These are phyloP conservation scores for Rhinocladiella mackenziei DNA, from an alignment of 2,329 filamentous ascomycete species.

Conservation along the genomic window DNA sequence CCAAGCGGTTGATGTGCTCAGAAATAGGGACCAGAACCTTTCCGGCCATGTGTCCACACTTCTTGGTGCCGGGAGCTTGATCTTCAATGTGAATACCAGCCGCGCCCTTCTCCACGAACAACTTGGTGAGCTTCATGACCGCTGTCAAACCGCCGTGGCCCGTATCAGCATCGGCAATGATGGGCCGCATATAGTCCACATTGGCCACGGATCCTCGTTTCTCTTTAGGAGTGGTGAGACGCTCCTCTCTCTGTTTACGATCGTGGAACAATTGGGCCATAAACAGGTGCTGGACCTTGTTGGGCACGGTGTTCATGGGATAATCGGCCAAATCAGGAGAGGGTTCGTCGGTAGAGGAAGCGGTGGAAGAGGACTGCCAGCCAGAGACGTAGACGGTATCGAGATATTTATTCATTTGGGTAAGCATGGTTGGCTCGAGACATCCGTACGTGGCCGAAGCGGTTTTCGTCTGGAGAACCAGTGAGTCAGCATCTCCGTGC, in stretches of 20 bases:
- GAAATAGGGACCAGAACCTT: slow-evolving; percentile 95
- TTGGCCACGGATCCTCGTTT: slow-evolving; percentile 71
- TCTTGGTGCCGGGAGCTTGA: slow-evolving; percentile 96
- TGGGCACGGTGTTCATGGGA: slow-evolving; percentile 93
- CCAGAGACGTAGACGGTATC: slow-evolving; percentile 98
- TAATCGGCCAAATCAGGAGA: slow-evolving; percentile 98
- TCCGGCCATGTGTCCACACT: slow-evolving; percentile 98
- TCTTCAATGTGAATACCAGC: slow-evolving; percentile 99
- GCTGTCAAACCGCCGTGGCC: slow-evolving; percentile 97
- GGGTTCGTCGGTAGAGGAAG: slow-evolving; percentile 89
- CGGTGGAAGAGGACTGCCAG: slow-evolving; percentile 97
- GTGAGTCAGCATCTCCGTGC: not conserved
- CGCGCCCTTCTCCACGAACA: slow-evolving; percentile 93
- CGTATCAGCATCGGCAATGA: slow-evolving; percentile 94
- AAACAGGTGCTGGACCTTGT: slow-evolving; percentile 97
- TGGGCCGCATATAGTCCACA: slow-evolving; percentile 89
- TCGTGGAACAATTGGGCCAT: slow-evolving; percentile 99
- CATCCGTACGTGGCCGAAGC: slow-evolving; percentile 96
- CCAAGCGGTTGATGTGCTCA: slow-evolving; percentile 96
- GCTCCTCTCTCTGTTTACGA: slow-evolving; percentile 96
- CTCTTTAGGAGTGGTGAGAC: slow-evolving; percentile 68
- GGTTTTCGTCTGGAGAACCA: slow-evolving; percentile 61
- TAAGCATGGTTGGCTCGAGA: slow-evolving; percentile 96
- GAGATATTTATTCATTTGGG: slow-evolving; percentile 98
- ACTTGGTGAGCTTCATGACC: slow-evolving; percentile 98